phyloP scores from a whole-genome alignment of 2,329 filamentous ascomycete species.

The Venturia oleaginea region DNA sequence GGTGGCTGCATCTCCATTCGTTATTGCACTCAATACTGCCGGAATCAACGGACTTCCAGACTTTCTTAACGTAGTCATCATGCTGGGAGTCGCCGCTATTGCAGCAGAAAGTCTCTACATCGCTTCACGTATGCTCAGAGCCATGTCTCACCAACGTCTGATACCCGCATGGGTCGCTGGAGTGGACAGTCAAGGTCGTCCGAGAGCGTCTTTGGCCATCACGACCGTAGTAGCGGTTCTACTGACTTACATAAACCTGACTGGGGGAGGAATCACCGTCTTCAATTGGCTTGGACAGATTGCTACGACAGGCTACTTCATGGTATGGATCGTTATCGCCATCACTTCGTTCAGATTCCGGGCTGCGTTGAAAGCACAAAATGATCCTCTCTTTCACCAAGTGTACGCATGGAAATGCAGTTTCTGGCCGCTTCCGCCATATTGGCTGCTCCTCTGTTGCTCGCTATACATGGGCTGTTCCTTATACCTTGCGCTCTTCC shows the following conservation, averaged over 20 bases:
- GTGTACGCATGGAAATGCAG: slow-evolving; percentile 24
- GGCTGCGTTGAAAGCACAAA: slow-evolving; percentile 21
- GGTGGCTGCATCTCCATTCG: slow-evolving; percentile 23
- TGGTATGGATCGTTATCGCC: slow-evolving; percentile 27
- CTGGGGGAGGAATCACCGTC: slow-evolving; percentile 18
- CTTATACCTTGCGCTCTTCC: no score
- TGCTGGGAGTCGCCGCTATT: slow-evolving; percentile 26
- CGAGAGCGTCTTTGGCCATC: slow-evolving; percentile 22
- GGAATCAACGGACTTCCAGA: slow-evolving; percentile 24
- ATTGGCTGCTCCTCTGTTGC: no score
- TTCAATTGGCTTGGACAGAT: slow-evolving; percentile 24
- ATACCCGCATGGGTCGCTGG: slow-evolving; percentile 22
- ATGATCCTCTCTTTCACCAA: slow-evolving; percentile 21
- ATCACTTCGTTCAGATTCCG: slow-evolving; percentile 27
- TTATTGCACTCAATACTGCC: slow-evolving; percentile 20
- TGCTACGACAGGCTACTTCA: slow-evolving; percentile 26
- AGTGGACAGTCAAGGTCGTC: slow-evolving; percentile 24
- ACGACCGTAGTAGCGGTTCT: slow-evolving; percentile 20
- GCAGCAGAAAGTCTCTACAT: slow-evolving; percentile 26
- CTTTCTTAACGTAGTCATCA: slow-evolving; percentile 26
- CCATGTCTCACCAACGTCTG: slow-evolving; percentile 19
- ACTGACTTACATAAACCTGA: slow-evolving; percentile 26
- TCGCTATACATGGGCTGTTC: no score
- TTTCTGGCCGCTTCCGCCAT: slow-evolving; percentile 25
- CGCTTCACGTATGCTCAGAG: slow-evolving; percentile 24